Evolutionary conservation across 2,329 filamentous ascomycete species (phyloP).

Genomic region (Ceratocystis ficicola): DNA sequence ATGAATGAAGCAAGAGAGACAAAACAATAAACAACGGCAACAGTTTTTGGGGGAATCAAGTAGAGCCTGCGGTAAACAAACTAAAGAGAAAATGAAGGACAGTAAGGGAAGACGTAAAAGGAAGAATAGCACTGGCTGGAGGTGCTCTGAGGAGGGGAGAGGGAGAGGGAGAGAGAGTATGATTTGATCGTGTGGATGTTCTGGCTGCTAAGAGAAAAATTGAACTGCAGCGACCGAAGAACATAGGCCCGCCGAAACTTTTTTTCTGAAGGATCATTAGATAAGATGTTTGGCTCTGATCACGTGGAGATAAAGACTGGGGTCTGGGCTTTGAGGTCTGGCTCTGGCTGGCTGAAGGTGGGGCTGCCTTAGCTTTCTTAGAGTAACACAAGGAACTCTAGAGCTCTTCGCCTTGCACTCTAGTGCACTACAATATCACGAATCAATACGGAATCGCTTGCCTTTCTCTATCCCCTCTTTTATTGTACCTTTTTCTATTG

Average conservation of each 20-base stretch:
- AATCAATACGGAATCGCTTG: not conserved
- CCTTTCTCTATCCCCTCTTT: not conserved
- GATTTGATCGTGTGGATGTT: not conserved
- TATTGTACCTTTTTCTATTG: not conserved
- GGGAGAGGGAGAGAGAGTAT: not conserved
- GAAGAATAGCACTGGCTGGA: not conserved
- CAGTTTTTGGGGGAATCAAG: not conserved
- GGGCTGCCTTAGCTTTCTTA: conserved; percentile 1
- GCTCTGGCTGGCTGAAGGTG: not conserved
- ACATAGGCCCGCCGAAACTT: conserved; percentile 32
- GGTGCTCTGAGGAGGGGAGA: not conserved
- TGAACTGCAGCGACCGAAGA: conserved; percentile 9
- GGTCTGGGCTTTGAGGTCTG: not conserved
- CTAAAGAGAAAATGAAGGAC: not conserved
- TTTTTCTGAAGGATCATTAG: conserved; percentile 24
- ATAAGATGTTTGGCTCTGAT: conserved; percentile 16
- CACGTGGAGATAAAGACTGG: conserved; percentile 15
- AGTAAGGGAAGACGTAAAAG: too few relatives aligned
- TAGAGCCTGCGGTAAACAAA: conserved; percentile 4
- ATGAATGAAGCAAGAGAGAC: conserved; percentile 28
- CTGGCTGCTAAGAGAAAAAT: conserved; percentile 8
- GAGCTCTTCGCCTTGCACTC: not conserved
- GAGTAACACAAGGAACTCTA: not conserved
- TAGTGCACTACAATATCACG: not conserved
- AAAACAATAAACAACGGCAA: not conserved